phyloP scores from a whole-genome alignment of 2,329 filamentous ascomycete genomes.

The Sphaceloma murrayae region DNA sequence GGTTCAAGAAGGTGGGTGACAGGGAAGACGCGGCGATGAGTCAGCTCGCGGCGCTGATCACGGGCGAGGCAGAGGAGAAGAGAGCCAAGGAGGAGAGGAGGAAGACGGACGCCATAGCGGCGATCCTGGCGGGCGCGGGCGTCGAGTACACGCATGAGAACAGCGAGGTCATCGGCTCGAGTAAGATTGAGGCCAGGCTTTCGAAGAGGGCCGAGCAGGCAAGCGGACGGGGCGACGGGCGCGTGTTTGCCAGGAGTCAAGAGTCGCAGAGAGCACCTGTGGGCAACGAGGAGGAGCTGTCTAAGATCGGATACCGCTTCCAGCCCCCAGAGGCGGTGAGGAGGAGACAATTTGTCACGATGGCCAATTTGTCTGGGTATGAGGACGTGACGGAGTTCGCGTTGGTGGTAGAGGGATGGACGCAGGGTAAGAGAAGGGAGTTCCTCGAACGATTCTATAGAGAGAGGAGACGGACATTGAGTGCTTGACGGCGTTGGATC shows the following conservation, averaged over 20 bases:
- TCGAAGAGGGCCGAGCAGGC: slow-evolving; percentile 63
- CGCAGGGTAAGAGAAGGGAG: slow-evolving; percentile 67
- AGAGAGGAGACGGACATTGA: slow-evolving; percentile 51
- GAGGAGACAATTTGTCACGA: slow-evolving; percentile 78
- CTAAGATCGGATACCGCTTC: slow-evolving; percentile 49
- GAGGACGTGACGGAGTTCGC: slow-evolving; percentile 73
- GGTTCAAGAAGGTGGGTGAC: slow-evolving; percentile 32
- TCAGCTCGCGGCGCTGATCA: slow-evolving; percentile 58
- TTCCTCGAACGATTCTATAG: slow-evolving; percentile 75
- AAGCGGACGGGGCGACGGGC: slow-evolving; percentile 44
- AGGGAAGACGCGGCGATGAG: slow-evolving; percentile 57
- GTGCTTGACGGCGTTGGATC: too few species aligned
- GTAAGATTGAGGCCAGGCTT: slow-evolving; percentile 79
- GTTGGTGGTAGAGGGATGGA: slow-evolving; percentile 81
- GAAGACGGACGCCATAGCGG: slow-evolving; percentile 67
- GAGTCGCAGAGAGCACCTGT: slow-evolving; percentile 4
- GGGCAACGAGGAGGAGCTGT: slow-evolving; percentile 18
- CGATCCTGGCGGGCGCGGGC: slow-evolving; percentile 77
- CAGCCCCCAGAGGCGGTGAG: slow-evolving; percentile 66
- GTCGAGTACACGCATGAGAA: slow-evolving; percentile 97
- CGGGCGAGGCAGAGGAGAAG: slow-evolving; percentile 28
- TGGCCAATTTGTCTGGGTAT: slow-evolving; percentile 69
- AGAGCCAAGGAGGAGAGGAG: slow-evolving; percentile 31
- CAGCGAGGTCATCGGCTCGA: slow-evolving; percentile 84
- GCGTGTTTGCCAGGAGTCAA: slow-evolving; percentile 41